These are phyloP conservation scores for Ottelia alismoides DNA, from an alignment of 106 monocot genomes.

Conservation along the genomic window DNA sequence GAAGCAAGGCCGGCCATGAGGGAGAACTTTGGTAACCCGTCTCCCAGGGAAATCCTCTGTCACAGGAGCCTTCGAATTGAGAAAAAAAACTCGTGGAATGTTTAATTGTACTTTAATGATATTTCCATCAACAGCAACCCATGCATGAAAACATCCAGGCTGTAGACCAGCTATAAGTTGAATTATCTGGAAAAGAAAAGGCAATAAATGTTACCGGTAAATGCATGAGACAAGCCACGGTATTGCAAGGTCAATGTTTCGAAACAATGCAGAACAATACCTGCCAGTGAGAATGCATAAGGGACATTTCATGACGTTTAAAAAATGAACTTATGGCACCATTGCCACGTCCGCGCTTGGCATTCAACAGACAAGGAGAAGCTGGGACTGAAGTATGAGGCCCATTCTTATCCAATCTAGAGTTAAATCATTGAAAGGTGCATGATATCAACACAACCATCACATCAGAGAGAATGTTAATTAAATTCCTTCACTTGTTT, in stretches of 20 bases:
- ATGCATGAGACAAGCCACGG: no score
- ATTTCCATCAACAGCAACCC: constrained; percentile 77
- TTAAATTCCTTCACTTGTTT: no score
- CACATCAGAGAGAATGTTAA: no score
- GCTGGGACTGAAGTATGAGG: no score
- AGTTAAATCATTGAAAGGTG: no score
- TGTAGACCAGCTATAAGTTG: constrained; percentile 58
- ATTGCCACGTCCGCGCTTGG: constrained; percentile 14
- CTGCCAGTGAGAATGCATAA: constrained; percentile 79
- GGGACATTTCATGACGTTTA: constrained; percentile 53
- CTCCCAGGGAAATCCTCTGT: constrained; percentile 93
- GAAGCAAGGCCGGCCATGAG: constrained; percentile 70
- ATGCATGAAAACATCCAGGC: constrained; percentile 67
- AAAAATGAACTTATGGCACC: constrained; percentile 51
- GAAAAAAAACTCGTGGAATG: constrained; percentile 79
- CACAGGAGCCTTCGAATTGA: constrained; percentile 74
- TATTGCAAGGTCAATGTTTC: no score
- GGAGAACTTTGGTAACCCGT: constrained; percentile 83
- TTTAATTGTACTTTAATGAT: constrained; percentile 69
- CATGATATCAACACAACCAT: no score
- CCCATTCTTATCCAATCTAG: no score
- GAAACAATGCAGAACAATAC: no score
- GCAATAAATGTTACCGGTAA: neutral
- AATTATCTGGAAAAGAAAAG: constrained; percentile 55
- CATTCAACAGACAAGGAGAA: constrained; percentile 9